Evolutionary conservation across 805 yeast species (phyloP), one percentile per base, ranked within the genome.

Genomic region (Barnettozyma pratensis): DNA sequence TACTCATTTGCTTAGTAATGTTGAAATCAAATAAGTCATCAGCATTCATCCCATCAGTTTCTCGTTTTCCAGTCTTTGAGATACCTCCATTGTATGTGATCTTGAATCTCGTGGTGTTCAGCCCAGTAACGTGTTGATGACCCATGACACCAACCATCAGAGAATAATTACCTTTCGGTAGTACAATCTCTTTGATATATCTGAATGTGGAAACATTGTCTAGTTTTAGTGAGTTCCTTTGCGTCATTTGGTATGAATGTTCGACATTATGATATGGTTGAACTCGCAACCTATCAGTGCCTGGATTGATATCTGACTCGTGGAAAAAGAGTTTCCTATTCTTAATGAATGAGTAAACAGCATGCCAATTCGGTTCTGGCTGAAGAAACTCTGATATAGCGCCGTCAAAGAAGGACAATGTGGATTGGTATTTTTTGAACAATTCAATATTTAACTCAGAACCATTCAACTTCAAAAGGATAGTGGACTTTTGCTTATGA

Each of bases 51-150:
- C 19, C 19, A 19, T 19, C 19, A 12, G 25, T 36, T 14, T 14
- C 38, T 36, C 19, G 11, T 31, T 8, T 31, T 8, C 11, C 34
- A 8, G 34, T 31, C 11, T 31, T 11, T 8, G 34, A 11, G 8
- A 7, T 12, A 14, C 27, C 42, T 39, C 6, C 26, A 19, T 29
- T 12, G 27, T 39, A 34, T 7, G 12, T 7, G 4, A 80, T 66
- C 54, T 72, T 77, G 54, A 81, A 80, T 54, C 73, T 72, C 14
- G 81, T 77, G 12, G 84, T 79, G 2, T 84, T 85, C 29, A 81
- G 61, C 0, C 86, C 86, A 25, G 39, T 40, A 1, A 56, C 48
- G 1, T 8, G 3, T 1, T n/a, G 4, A 7, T 45, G 46, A 25
- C 49, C 46, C 4, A 45, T 32, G 5, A 61, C 27, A 3, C 53